Evolutionary conservation across 2,329 filamentous ascomycete genomes (phyloP), one percentile per base, ranked within the genome.

Genomic region (Dryadomyces quercivorus): DNA sequence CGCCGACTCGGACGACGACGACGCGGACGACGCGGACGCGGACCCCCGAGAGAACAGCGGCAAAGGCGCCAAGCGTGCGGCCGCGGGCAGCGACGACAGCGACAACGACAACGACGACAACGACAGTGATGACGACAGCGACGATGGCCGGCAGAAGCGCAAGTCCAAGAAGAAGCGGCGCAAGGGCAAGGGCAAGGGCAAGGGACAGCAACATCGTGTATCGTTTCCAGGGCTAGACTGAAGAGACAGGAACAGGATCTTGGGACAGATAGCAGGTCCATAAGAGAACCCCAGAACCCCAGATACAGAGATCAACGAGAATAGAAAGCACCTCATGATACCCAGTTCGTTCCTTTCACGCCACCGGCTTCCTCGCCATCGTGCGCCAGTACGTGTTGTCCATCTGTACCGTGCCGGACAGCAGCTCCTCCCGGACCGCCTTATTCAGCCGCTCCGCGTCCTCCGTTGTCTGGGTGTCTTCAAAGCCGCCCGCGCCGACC

Each of bases 11-110:
- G 74, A 70, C 50, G 74, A 77, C 34, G 72, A 73, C 22, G 69
- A 74, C n/a, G n/a, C n/a, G n/a, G n/a, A n/a, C 6, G 64, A 67
- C 16, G 73, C 71, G 40, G 77, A 74, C 48, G 74, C 78, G 8
- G 48, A 45, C 10, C 26, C 36, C 38, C 31, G 9, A 2, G 71
- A 75, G 9, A 56, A 59, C 13, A 58, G 40, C 22, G 48, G 42
- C 44, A 50, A 36, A 10, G 42, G 52, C 2, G 47, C 18, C 7
- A 54, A 54, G 49, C 49, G 54, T 13, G 7, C 54, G 2, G 53
- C 49, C 3, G 34, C 22, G 4, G 40, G n/a, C 31, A 47, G 43
- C 50, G 78, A 84, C 57, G 72, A 77, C 16, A 73, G 72, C 2
- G 74, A 77, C 34, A 73, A 70, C 2, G 62, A 66, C 34, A 61